Conservation (phyloP, 139 green algal species). For the Coelastrella sp. region DNA sequence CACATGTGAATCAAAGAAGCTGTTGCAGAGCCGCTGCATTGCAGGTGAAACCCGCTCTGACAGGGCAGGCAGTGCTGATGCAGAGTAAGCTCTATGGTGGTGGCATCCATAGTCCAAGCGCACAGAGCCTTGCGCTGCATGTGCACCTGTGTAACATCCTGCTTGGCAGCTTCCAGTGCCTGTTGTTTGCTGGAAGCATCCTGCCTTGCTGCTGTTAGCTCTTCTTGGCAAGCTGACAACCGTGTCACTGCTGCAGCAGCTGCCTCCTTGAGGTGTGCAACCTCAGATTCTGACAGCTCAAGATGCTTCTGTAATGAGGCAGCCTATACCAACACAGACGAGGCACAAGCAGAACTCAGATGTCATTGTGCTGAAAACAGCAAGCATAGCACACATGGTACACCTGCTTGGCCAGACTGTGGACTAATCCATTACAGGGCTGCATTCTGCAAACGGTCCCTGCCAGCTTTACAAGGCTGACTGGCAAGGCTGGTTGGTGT, state of each 20-base stretch:
- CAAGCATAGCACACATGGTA: not conserved
- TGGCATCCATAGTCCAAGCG: too few relatives aligned
- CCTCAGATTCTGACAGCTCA: slow-evolving; percentile 17
- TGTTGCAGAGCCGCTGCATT: too few relatives aligned
- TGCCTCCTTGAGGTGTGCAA: slow-evolving; percentile 16
- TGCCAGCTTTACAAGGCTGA: too few relatives aligned
- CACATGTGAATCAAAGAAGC: too few relatives aligned
- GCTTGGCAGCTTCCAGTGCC: not conserved
- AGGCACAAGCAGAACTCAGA: not conserved
- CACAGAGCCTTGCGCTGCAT: too few relatives aligned
- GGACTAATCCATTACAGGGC: too few relatives aligned
- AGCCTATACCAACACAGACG: slow-evolving; percentile 10
- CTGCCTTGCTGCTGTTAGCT: slow-evolving; percentile 17
- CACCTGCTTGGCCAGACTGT: too few relatives aligned
- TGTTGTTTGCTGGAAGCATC: not conserved
- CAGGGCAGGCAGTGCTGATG: too few relatives aligned
- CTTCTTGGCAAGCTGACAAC: slow-evolving; percentile 3
- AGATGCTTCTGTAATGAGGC: slow-evolving; percentile 48
- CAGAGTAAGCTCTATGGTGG: not conserved
- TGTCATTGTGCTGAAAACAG: not conserved
- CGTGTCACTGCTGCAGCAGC: not conserved
- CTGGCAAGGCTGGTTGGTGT: not conserved
- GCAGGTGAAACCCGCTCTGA: too few relatives aligned
- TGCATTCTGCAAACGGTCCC: too few relatives aligned
- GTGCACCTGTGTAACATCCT: slow-evolving; percentile 26